Conservation (phyloP, 2,329 filamentous ascomycete species). For the Thelonectria blattea region DNA sequence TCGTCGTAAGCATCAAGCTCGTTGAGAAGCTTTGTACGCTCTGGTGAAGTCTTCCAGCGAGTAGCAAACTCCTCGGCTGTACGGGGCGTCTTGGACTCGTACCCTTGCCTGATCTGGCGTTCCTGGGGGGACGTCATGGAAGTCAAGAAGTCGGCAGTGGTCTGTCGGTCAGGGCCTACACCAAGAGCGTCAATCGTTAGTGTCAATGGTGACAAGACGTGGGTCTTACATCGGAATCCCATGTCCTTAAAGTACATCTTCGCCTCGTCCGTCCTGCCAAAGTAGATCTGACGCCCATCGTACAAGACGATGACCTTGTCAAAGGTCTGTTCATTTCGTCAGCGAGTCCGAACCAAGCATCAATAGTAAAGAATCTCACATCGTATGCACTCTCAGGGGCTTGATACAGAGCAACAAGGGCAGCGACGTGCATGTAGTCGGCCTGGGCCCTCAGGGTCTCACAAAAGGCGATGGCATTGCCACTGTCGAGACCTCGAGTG, state of each 20-base stretch:
- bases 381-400: conserved; percentile 31
- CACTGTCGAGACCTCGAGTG: conserved; percentile 33
- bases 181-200: not conserved
- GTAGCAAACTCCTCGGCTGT: conserved; percentile 45
- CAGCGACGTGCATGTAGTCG: conserved; percentile 22
- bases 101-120: conserved; percentile 40
- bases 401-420: conserved; percentile 29
- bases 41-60: conserved; percentile 37
- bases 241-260: conserved; percentile 65
- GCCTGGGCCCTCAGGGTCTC: conserved; percentile 23
- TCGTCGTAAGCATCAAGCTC: conserved; percentile 42
- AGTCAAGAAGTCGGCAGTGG: conserved; percentile 68
- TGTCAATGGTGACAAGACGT: not conserved
- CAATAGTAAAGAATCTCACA: not conserved
- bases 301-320: conserved; percentile 72
- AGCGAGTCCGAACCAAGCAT: not conserved
- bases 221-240: conserved; percentile 57
- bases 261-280: conserved; percentile 61
- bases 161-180: conserved; percentile 57
- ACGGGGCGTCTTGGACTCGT: conserved; percentile 31
- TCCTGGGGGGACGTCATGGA: conserved; percentile 50
- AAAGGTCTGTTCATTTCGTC: conserved; percentile 45
- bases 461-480: conserved; percentile 20
- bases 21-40: not conserved
- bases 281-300: conserved; percentile 70